Percentiles rank a stretch among this genome's conserved stretches.
These are phyloP conservation scores for Amniculicola lignicola DNA, from an alignment of 495 filamentous ascomycete genomes.

Conservation along the genomic window DNA sequence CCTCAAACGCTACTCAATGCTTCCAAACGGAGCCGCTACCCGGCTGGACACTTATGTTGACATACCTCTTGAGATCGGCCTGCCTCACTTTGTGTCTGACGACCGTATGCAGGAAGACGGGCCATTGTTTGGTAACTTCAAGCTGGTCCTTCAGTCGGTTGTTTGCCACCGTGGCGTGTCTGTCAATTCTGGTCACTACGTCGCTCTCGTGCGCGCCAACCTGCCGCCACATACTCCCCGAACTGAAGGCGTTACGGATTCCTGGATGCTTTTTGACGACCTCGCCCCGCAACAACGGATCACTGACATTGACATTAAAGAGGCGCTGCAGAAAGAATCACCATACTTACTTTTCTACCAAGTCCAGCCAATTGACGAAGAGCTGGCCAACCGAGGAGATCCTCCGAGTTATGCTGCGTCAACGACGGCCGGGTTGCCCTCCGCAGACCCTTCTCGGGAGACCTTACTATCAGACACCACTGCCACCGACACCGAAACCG, in stretches of 20 bases:
- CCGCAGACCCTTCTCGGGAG: constrained; percentile 49
- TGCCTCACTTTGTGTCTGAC: constrained; percentile 87
- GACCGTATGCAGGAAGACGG: constrained; percentile 63
- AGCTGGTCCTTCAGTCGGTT: constrained; percentile 81
- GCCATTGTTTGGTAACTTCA: constrained; percentile 75
- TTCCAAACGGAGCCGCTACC: constrained; percentile 61
- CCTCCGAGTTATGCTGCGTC: constrained; percentile 53
- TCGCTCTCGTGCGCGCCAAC: constrained; percentile 71
- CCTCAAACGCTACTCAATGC: constrained; percentile 83
- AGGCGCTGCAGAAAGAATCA: constrained; percentile 74
- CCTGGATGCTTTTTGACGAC: constrained; percentile 92
- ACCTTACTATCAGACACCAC: constrained; percentile 23
- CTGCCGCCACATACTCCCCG: constrained; percentile 25
- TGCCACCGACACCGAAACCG: constrained; percentile 14
- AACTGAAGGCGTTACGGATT: constrained; percentile 50
- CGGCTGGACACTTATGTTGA: constrained; percentile 80
- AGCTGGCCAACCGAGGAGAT: constrained; percentile 45
- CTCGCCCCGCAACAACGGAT: constrained; percentile 69
- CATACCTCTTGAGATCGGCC: constrained; percentile 81
- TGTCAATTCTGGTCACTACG: constrained; percentile 88
- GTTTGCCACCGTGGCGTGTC: constrained; percentile 89
- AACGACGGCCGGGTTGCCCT: constrained; percentile 49
- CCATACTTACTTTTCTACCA: constrained; percentile 96
- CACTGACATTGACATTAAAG: constrained; percentile 69
- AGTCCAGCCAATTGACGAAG: constrained; percentile 78